Conservation (phyloP, 2,329 filamentous ascomycete species). For the Microdochium trichocladiopsis region DNA sequence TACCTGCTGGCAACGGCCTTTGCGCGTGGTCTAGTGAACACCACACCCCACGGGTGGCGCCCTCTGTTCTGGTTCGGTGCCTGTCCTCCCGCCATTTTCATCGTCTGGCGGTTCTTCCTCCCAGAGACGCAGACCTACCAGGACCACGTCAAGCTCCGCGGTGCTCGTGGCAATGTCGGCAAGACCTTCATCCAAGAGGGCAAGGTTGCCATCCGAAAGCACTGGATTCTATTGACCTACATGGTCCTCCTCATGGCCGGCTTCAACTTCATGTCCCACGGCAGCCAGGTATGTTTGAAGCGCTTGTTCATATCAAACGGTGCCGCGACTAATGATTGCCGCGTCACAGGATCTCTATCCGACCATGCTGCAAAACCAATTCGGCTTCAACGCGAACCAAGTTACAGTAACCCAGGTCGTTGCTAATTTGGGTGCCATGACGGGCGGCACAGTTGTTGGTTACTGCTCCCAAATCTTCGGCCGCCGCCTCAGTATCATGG, state of each 20-base stretch:
- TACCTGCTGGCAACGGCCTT: conserved; percentile 58
- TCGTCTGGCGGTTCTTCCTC: conserved; percentile 67
- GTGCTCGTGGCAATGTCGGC: conserved; percentile 46
- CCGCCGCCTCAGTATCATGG: conserved; percentile 60
- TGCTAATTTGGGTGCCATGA: conserved; percentile 63
- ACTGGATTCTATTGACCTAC: conserved; percentile 77
- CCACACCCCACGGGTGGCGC: conserved; percentile 73
- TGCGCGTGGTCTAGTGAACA: conserved; percentile 61
- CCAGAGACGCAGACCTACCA: conserved; percentile 72
- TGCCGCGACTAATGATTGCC: conserved; percentile 25
- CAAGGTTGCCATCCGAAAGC: conserved; percentile 67
- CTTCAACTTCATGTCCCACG: conserved; percentile 88
- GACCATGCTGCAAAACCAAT: conserved; percentile 52
- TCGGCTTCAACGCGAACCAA: conserved; percentile 40
- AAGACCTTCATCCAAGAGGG: conserved; percentile 69
- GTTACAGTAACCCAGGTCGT: conserved; percentile 68
- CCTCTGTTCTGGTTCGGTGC: conserved; percentile 88
- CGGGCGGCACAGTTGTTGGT: conserved; percentile 59
- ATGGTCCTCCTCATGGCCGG: conserved; percentile 82
- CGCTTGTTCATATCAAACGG: conserved; percentile 37
- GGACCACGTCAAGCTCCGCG: conserved; percentile 58
- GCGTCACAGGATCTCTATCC: conserved; percentile 45
- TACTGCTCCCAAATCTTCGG: conserved; percentile 65
- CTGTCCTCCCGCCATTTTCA: conserved; percentile 72
- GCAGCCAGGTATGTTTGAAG: conserved; percentile 39